A percentile compares a stretch with the other conserved stretches of the same genome.
These are phyloP conservation scores for Anacardium occidentale DNA, from an alignment of 345 rosid species.

Conservation along the genomic window DNA sequence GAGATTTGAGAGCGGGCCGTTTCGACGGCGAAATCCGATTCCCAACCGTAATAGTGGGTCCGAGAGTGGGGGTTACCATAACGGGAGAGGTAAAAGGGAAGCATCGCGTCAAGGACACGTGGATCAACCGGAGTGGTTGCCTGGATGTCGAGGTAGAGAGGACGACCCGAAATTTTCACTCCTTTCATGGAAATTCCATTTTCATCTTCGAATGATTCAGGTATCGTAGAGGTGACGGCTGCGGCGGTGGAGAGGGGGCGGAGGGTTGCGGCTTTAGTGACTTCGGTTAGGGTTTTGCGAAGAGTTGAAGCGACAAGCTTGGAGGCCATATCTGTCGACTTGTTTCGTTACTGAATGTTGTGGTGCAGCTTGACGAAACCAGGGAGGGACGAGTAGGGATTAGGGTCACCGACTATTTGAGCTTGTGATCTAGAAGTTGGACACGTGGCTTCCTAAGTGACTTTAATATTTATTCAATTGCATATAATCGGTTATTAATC, in stretches of 20 bases:
- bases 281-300: too few relatives aligned
- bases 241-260: conserved; percentile 35
- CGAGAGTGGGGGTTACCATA: conserved; percentile 96
- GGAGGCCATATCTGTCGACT: conserved; percentile 46
- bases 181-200: conserved; percentile 61
- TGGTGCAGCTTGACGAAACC: too few relatives aligned
- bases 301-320: conserved; percentile 48
- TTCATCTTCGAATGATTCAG: conserved; percentile 34
- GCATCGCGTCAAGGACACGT: conserved; percentile 81
- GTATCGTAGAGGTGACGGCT: conserved; percentile 12
- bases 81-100: conserved; percentile 60
- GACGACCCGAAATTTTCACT: conserved; percentile 60
- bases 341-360: too few relatives aligned
- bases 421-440: background rate
- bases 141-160: conserved; percentile 77
- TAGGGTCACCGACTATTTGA: conserved; percentile 7
- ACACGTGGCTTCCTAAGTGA: background rate
- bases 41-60: conserved; percentile 96
- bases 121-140: conserved; percentile 92
- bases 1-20: conserved; percentile 78
- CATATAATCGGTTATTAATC: too few relatives aligned
- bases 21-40: conserved; percentile 85
- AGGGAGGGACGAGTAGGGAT: too few relatives aligned
- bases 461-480: too few relatives aligned
- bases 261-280: too few relatives aligned